A percentile compares a stretch with the other conserved stretches of the same genome.
phyloP scores from a whole-genome alignment of 2,329 filamentous ascomycete species.

The Arthrinium puccinioides region DNA sequence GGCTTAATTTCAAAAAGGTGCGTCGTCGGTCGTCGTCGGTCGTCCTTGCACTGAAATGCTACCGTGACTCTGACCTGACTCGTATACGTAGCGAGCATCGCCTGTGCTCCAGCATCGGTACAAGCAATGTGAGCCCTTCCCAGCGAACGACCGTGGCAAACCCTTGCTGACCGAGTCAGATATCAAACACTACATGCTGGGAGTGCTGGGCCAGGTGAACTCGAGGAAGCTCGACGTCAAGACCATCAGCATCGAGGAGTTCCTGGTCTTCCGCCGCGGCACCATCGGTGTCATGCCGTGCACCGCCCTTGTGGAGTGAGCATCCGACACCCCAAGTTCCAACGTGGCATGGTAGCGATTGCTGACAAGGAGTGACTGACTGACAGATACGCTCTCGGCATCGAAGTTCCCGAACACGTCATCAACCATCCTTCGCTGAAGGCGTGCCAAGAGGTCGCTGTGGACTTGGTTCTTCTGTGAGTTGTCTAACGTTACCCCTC shows the following conservation, averaged over 20 bases:
- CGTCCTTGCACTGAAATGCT: too few species aligned
- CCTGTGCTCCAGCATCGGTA: conserved; percentile 8
- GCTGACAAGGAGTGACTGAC: not conserved
- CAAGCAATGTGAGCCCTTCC: conserved; percentile 2
- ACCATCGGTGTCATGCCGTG: conserved; percentile 13
- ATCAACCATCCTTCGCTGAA: conserved; percentile 12
- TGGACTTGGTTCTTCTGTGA: conserved; percentile 13
- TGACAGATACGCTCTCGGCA: conserved; percentile 4
- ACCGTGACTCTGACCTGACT: not conserved
- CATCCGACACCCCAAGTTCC: too few species aligned
- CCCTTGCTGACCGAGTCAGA: not conserved
- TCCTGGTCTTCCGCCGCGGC: conserved; percentile 10
- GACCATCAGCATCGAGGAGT: conserved; percentile 10
- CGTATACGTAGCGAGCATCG: not conserved
- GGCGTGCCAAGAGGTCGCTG: conserved; percentile 9
- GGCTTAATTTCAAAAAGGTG: conserved; percentile 14
- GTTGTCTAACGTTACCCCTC: too few species aligned
- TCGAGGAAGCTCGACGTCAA: conserved; percentile 5
- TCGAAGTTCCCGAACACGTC: conserved; percentile 10
- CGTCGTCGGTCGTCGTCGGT: too few species aligned
- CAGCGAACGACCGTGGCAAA: not conserved
- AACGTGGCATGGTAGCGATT: not conserved
- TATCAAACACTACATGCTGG: conserved; percentile 10
- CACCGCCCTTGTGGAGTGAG: conserved; percentile 14
- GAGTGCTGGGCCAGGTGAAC: conserved; percentile 12